Percentiles rank a stretch among this genome's conserved stretches.
phyloP scores from a whole-genome alignment of 805 yeast species.

The Zygosaccharomyces bailii region DNA sequence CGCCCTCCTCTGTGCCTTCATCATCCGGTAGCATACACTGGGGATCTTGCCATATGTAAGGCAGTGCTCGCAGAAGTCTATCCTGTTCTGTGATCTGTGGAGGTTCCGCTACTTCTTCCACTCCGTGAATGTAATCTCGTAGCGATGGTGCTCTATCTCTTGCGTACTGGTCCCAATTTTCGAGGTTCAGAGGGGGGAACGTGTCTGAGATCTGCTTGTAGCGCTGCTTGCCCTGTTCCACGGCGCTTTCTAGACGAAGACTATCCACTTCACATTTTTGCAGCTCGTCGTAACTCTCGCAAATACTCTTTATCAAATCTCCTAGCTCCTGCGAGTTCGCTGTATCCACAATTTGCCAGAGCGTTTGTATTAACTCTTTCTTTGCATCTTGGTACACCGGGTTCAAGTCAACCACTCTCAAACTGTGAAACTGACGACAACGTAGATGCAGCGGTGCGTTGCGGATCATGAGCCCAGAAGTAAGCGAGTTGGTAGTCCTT shows the following conservation, averaged over 20 bases:
- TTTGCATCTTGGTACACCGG: slow-evolving; percentile 14
- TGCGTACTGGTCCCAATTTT: slow-evolving; percentile 24
- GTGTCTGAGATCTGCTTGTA: slow-evolving; percentile 16
- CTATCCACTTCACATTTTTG: slow-evolving; percentile 7
- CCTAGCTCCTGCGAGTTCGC: slow-evolving; percentile 10
- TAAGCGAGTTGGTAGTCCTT: slow-evolving; percentile 33
- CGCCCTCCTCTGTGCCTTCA: slow-evolving; percentile 59
- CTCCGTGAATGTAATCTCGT: background rate
- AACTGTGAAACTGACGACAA: slow-evolving; percentile 16
- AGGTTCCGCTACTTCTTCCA: background rate
- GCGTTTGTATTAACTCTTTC: slow-evolving; percentile 19
- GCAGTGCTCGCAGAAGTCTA: slow-evolving; percentile 39
- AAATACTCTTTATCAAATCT: slow-evolving; percentile 5
- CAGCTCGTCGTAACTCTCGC: slow-evolving; percentile 7
- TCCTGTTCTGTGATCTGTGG: slow-evolving; percentile 2
- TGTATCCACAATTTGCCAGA: slow-evolving; percentile 19
- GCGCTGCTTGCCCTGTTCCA: slow-evolving; percentile 16
- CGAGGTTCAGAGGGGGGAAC: slow-evolving; percentile 18
- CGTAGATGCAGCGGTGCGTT: slow-evolving; percentile 25
- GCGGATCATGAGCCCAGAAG: slow-evolving; percentile 19
- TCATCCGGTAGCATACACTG: slow-evolving; percentile 56
- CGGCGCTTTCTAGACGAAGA: background rate
- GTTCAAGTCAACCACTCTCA: slow-evolving; percentile 16
- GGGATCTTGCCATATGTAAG: slow-evolving; percentile 55
- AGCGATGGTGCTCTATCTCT: slow-evolving; percentile 3